Conservation (phyloP, 2,329 filamentous ascomycete genomes). For the Claviceps monticola region DNA sequence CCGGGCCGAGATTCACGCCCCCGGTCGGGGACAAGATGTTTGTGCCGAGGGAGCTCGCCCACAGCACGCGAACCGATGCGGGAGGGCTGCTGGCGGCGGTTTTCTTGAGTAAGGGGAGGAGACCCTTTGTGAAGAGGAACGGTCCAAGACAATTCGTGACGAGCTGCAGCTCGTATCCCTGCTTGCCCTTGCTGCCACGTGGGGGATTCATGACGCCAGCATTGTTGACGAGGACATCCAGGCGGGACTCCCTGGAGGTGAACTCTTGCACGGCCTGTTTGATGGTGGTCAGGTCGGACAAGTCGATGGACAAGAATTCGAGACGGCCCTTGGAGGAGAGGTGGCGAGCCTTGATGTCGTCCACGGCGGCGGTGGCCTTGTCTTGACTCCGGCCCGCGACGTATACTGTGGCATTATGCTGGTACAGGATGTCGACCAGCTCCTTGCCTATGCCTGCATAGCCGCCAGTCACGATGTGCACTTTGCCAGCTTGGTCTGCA, state of each 20-base stretch:
- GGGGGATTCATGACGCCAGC: conserved; percentile 30
- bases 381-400: conserved; percentile 32
- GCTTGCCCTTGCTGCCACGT: conserved; percentile 24
- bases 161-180: conserved; percentile 26
- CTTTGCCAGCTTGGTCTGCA: conserved; percentile 13
- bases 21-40: background rate
- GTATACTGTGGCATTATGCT: conserved; percentile 40
- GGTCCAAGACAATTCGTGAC: conserved; percentile 1
- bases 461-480: conserved; percentile 36
- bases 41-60: conserved; percentile 2
- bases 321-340: conserved; percentile 26
- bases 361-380: conserved; percentile 32
- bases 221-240: conserved; percentile 32
- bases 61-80: conserved; percentile 5
- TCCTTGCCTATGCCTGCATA: conserved; percentile 35
- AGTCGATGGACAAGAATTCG: conserved; percentile 31
- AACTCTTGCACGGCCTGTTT: conserved; percentile 18
- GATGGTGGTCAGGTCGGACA: conserved; percentile 24
- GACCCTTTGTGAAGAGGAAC: conserved; percentile 4
- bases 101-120: conserved; percentile 1
- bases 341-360: conserved; percentile 22
- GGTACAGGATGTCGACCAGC: conserved; percentile 38
- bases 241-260: conserved; percentile 14
- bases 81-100: conserved; percentile 2
- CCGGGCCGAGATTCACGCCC: conserved; percentile 10